A percentile compares a stretch with the other conserved stretches of the same genome.
phyloP scores from a whole-genome alignment of 2,329 filamentous ascomycete genomes.

The Trichoderma pleuroti region DNA sequence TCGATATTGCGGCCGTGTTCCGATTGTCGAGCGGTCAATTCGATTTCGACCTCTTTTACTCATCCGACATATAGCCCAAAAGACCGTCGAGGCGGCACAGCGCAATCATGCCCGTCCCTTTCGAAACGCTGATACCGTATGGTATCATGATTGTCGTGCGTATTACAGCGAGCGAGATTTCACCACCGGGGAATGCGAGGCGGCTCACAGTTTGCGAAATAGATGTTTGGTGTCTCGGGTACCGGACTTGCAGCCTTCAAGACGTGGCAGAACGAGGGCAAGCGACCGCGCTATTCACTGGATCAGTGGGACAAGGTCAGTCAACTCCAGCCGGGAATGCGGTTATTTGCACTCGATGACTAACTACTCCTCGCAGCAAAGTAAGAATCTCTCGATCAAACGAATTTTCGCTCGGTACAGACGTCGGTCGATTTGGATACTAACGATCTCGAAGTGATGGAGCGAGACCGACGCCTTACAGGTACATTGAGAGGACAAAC shows the following conservation, averaged over 20 bases:
- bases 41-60: neutral
- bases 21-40: constrained; percentile 4
- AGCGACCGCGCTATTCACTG: constrained; percentile 56
- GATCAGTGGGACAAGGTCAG: constrained; percentile 62
- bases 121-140: constrained; percentile 62
- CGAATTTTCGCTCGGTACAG: neutral
- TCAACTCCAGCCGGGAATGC: constrained; percentile 11
- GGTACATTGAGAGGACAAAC: constrained; percentile 57
- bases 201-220: constrained; percentile 27
- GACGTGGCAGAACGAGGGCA: constrained; percentile 58
- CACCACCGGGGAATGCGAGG: neutral
- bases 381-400: constrained; percentile 33
- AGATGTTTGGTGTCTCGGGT: constrained; percentile 64
- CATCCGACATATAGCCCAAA: neutral
- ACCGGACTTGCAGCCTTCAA: constrained; percentile 55
- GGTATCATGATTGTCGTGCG: constrained; percentile 61
- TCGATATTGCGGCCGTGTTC: constrained; percentile 23
- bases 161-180: constrained; percentile 15
- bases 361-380: constrained; percentile 48
- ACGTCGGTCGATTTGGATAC: neutral
- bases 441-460: constrained; percentile 53
- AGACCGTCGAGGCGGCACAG: constrained; percentile 34
- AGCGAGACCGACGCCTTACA: constrained; percentile 59
- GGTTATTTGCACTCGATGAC: constrained; percentile 18
- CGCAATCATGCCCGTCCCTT: constrained; percentile 57